Evolutionary conservation across 129 eudicot genomes (phyloP), one percentile per base, ranked within the genome.

Genomic region (Artemisia annua): DNA sequence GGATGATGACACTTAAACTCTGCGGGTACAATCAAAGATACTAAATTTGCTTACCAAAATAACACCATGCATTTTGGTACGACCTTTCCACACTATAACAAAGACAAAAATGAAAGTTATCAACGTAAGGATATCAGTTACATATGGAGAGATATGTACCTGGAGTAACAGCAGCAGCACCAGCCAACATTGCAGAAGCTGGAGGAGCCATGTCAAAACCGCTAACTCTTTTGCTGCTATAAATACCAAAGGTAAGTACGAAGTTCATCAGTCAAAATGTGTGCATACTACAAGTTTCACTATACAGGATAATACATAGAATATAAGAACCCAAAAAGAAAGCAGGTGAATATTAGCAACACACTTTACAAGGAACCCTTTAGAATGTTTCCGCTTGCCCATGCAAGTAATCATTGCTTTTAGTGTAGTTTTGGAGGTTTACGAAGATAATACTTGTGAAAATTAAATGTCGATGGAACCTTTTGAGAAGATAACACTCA

Each of bases 171-270:
- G 84, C 87, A 65, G 91, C 91, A 75, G 96, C 80, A 79, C 81
- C 86, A 72, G 96, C 81, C 73, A 88, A 69, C 75, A 95, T 74
- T 79, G 99, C 99, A 85, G 96, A 72, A 72, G 91, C 82, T 71
- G 97, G 99, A 70, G 97, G 97, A 2, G 99, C 94, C 99, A 95
- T 91, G 88, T 95, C 99, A 76, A 95, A 95, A 26, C 97, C 99
- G 67, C 99, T 95, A 16, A 85, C 82, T 80, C 97, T 88, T 82
- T 95, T 91, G 88, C 97, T 95, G 96, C 81, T 75, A 71, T 35
- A 69, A 53, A 80, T 50, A 69, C 49, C 69, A 80, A 62, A 13
- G 4, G 43, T 26, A 39, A 69, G 43, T 58, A 76, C 17, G 50
- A 48, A 28, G 3, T 14, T 35, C 54, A 74, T 35, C 32, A 50